phyloP scores from a whole-genome alignment of 73 alveolate genomes.

The Paramecium tetraurelia region DNA sequence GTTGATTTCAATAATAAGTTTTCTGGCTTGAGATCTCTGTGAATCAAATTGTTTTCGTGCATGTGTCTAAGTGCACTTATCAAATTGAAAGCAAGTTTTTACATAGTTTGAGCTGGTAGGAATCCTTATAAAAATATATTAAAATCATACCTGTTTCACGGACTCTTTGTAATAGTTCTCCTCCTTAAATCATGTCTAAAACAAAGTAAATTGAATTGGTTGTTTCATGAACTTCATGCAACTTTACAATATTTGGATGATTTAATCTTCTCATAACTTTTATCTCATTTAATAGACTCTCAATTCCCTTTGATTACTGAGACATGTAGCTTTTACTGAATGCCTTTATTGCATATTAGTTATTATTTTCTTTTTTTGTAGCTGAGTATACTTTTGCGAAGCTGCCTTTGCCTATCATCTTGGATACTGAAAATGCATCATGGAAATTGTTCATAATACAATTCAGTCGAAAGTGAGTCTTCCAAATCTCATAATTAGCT shows the following conservation, averaged over 20 bases:
- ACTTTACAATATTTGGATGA: conserved; percentile 68
- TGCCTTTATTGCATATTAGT: conserved; percentile 68
- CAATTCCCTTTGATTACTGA: conserved; percentile 41
- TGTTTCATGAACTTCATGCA: conserved; percentile 67
- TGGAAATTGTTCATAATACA: neutral
- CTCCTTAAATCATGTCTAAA: conserved; percentile 69
- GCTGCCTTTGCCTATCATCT: conserved; percentile 71
- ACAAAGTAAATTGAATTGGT: conserved; percentile 62
- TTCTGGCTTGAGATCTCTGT: conserved; percentile 91
- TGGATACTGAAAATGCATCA: conserved; percentile 17
- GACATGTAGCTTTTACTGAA: conserved; percentile 56
- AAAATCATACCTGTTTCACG: neutral
- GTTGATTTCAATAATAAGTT: conserved; percentile 68
- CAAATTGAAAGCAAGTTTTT: conserved; percentile 52
- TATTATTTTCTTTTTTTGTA: conserved; percentile 50
- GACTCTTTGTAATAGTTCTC: conserved; percentile 70
- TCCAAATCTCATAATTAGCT: conserved; percentile 15
- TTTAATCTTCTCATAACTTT: conserved; percentile 65
- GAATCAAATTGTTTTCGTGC: conserved; percentile 81
- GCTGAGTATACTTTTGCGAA: conserved; percentile 74
- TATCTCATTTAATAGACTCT: conserved; percentile 67
- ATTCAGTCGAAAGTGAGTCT: neutral
- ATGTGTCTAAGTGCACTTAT: conserved; percentile 79
- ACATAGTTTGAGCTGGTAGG: neutral
- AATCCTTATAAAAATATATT: neutral